Conservation (phyloP, 441 rosid genomes). For the Corymbia citriodora region DNA sequence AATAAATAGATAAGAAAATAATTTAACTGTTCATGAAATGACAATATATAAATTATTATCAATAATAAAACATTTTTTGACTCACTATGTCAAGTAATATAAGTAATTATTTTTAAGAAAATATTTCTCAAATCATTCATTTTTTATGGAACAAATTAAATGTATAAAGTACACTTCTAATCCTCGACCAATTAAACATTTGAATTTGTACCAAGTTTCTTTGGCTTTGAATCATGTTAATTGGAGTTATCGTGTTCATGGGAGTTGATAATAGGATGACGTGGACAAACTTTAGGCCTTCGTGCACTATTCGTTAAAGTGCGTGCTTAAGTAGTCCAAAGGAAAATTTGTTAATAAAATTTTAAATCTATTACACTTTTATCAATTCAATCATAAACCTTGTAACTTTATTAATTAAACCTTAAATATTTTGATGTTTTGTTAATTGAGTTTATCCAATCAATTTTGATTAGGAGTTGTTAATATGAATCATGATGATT, state of each 20-base stretch:
- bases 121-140: no score
- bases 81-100: neutral
- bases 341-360: no score
- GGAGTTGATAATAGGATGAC: neutral
- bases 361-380: no score
- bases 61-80: no score
- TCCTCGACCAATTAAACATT: neutral
- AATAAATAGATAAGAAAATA: no score
- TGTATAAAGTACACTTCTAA: neutral
- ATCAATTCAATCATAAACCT: no score
- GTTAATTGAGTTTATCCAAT: rapidly evolving
- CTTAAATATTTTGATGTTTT: no score
- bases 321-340: neutral
- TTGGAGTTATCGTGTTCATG: neutral
- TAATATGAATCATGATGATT: rapidly evolving
- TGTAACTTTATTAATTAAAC: no score
- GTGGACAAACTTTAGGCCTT: neutral
- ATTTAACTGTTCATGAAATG: no score
- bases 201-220: neutral
- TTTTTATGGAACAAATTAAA: no score
- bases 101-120: rapidly evolving
- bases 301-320: neutral
- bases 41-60: neutral
- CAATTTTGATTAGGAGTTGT: rapidly evolving
- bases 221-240: neutral